Percentiles rank a stretch among this genome's conserved stretches.
These are phyloP conservation scores for Phialophora macrospora DNA, from an alignment of 2,329 filamentous ascomycete genomes.

Conservation along the genomic window DNA sequence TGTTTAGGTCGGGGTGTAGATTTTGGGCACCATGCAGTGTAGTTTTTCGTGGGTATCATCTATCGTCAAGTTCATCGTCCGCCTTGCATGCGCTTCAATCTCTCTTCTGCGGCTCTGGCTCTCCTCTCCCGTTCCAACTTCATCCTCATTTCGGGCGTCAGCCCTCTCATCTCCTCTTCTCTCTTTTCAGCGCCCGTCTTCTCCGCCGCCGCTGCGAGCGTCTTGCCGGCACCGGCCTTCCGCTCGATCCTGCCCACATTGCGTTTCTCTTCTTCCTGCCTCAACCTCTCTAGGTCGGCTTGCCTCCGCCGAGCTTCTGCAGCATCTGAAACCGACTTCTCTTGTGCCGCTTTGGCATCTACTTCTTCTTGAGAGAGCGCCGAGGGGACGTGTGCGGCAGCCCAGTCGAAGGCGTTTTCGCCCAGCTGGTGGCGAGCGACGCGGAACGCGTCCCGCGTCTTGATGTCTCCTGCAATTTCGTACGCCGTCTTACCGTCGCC, in stretches of 20 bases:
- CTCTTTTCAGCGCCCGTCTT: conserved; percentile 81
- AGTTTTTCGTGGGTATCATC: background rate
- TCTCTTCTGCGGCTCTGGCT: conserved; percentile 88
- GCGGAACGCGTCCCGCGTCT: conserved; percentile 88
- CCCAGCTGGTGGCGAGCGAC: conserved; percentile 83
- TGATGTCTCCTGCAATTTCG: conserved; percentile 81
- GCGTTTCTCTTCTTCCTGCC: conserved; percentile 61
- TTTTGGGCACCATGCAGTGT: background rate
- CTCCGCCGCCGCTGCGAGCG: conserved; percentile 60
- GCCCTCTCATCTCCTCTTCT: conserved; percentile 80
- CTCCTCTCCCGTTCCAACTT: conserved; percentile 84
- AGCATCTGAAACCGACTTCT: conserved; percentile 70
- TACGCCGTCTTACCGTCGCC: conserved; percentile 82
- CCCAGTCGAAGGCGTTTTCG: conserved; percentile 78
- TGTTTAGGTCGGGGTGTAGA: background rate
- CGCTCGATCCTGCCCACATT: conserved; percentile 51
- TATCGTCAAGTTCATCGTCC: conserved; percentile 2
- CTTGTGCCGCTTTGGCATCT: conserved; percentile 69
- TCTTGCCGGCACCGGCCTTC: conserved; percentile 56
- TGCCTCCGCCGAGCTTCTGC: conserved; percentile 73
- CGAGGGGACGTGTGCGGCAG: conserved; percentile 71
- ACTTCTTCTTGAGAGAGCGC: conserved; percentile 73
- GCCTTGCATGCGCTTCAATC: conserved; percentile 70
- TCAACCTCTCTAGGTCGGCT: conserved; percentile 74
- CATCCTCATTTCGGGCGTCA: conserved; percentile 86